phyloP scores from a whole-genome alignment of 148 eudicot species.

The Nepenthes gracilis region DNA sequence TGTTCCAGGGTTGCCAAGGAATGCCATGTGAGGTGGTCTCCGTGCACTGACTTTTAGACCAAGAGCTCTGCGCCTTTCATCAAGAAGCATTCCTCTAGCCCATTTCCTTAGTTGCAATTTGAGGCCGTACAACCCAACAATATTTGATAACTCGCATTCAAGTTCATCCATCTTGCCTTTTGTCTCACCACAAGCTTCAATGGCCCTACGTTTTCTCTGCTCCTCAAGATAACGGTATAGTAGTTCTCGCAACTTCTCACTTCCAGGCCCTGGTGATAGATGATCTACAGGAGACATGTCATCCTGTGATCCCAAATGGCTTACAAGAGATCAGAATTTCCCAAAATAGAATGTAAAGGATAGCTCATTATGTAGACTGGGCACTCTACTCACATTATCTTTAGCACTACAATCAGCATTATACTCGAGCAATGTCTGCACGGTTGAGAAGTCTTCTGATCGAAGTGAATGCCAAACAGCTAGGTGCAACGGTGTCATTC shows the following conservation, averaged over 20 bases:
- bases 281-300: conserved; percentile 78
- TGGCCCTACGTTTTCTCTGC: conserved; percentile 72
- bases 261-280: conserved; percentile 75
- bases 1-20: conserved; percentile 98
- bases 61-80: conserved; percentile 95
- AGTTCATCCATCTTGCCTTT: conserved; percentile 96
- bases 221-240: conserved; percentile 55
- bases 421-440: conserved; percentile 70
- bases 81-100: conserved; percentile 99
- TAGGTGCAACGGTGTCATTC: conserved; percentile 98
- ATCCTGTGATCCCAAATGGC: conserved; percentile 44
- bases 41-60: conserved; percentile 85
- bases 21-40: conserved; percentile 98
- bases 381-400: conserved; percentile 40
- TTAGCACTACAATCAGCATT: conserved; percentile 87
- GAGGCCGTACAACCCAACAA: conserved; percentile 78
- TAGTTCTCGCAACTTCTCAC: conserved; percentile 59
- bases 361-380: not conserved
- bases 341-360: not conserved
- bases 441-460: conserved; percentile 65
- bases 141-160: conserved; percentile 54
- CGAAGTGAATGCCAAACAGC: conserved; percentile 91
- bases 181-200: conserved; percentile 88
- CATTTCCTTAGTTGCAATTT: conserved; percentile 84
- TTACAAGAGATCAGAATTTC: conserved; percentile 3